These are phyloP conservation scores for Epichloe hybrida DNA, from an alignment of 2,329 filamentous ascomycete species.

Conservation along the genomic window DNA sequence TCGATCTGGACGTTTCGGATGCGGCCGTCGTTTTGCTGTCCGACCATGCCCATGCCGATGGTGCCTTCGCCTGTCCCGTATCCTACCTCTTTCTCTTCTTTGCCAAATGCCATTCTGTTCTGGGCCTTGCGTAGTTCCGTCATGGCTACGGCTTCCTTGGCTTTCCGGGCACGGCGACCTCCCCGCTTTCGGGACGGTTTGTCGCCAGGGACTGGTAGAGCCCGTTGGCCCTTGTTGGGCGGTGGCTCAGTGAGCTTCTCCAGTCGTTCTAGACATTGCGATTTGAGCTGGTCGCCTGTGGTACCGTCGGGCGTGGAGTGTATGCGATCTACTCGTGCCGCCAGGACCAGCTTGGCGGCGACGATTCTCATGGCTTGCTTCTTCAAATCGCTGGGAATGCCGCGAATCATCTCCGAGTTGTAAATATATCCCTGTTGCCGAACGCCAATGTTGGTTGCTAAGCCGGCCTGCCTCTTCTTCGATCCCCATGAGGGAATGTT, in stretches of 20 bases:
- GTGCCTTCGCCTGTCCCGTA: slow-evolving; percentile 80
- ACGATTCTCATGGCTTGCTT: slow-evolving; percentile 92
- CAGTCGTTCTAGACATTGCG: slow-evolving; percentile 70
- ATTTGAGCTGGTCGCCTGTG: slow-evolving; percentile 67
- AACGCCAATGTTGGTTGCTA: slow-evolving; percentile 85
- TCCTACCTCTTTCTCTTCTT: slow-evolving; percentile 86
- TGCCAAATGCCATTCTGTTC: slow-evolving; percentile 90
- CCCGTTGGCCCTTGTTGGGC: slow-evolving; percentile 74
- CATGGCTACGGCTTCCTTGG: slow-evolving; percentile 94
- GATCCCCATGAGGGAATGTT: slow-evolving; percentile 86
- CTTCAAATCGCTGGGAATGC: slow-evolving; percentile 75
- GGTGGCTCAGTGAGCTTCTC: slow-evolving; percentile 89
- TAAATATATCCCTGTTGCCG: slow-evolving; percentile 89
- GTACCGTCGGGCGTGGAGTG: slow-evolving; percentile 72
- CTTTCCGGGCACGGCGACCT: slow-evolving; percentile 77
- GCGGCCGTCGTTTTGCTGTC: slow-evolving; percentile 73
- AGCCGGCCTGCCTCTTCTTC: slow-evolving; percentile 70
- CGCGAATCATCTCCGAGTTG: slow-evolving; percentile 76
- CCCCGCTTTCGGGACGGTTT: slow-evolving; percentile 89
- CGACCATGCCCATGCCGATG: slow-evolving; percentile 89
- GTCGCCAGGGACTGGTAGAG: slow-evolving; percentile 85
- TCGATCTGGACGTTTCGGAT: slow-evolving; percentile 84
- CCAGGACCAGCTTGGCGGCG: slow-evolving; percentile 84
- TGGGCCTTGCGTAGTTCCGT: slow-evolving; percentile 92
- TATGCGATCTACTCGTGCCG: slow-evolving; percentile 77